Conservation (phyloP, 257 asterid genomes). For the Nicotiana paniculata region DNA sequence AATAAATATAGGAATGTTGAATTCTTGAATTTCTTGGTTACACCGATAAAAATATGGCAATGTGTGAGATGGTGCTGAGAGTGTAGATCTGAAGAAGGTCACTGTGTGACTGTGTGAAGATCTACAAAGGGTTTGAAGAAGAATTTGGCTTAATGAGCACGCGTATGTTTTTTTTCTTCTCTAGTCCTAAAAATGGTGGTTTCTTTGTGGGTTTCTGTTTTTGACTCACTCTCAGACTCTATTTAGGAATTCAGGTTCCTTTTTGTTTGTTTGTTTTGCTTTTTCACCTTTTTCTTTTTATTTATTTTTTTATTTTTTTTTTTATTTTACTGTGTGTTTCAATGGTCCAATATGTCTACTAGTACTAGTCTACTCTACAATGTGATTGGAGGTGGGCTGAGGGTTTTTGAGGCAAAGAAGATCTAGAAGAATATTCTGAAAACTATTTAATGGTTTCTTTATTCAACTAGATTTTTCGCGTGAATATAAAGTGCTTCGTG, state of each 20-base stretch:
- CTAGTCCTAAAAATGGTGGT: constrained; percentile 2
- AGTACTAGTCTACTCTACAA: background rate
- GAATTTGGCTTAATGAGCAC: constrained; percentile 6
- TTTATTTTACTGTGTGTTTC: background rate
- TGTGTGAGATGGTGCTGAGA: background rate
- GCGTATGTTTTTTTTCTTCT: background rate
- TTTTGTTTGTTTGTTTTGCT: background rate
- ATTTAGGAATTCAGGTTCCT: background rate
- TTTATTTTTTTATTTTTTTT: background rate
- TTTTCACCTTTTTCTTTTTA: background rate
- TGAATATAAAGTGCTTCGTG: no score
- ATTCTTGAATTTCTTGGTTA: background rate
- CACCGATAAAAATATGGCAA: background rate
- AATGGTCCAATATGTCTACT: background rate
- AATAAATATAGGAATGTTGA: background rate
- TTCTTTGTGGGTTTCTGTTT: constrained; percentile 7
- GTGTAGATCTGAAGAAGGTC: background rate
- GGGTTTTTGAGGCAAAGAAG: background rate
- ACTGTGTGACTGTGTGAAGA: constrained; percentile 5
- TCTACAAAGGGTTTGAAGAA: background rate
- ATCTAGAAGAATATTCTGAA: background rate
- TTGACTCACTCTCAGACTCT: background rate
- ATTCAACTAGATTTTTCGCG: no score
- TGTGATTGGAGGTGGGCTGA: background rate
- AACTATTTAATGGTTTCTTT: background rate